Evolutionary conservation across 164 flowering plant species (phyloP).

Genomic region (Aristolochia fimbriata): DNA sequence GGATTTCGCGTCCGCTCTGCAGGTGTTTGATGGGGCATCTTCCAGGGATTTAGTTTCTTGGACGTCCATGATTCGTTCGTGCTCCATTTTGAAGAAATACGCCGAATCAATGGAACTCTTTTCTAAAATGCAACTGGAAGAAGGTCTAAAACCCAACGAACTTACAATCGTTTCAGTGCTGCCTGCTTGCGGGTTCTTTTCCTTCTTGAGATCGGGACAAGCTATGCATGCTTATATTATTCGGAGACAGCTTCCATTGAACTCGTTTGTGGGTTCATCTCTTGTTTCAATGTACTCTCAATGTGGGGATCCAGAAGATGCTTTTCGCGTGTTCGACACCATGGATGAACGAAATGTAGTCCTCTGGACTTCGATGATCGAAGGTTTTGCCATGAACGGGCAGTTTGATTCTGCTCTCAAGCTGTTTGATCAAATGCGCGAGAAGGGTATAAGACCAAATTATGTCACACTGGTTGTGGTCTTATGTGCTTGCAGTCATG

Average conservation of each 20-base stretch:
- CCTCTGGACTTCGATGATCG: constrained; percentile 1
- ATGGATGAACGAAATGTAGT: background rate
- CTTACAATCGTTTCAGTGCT: background rate
- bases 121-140: background rate
- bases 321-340: background rate
- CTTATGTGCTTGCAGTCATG: constrained; percentile 62
- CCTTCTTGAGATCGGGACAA: background rate
- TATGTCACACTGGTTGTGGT: constrained; percentile 57
- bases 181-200: constrained; percentile 1
- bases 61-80: background rate
- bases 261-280: constrained; percentile 3
- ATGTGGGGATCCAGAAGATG: constrained; percentile 8
- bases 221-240: background rate
- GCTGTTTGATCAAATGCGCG: constrained; percentile 1
- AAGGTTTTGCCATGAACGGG: constrained; percentile 1
- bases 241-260: background rate
- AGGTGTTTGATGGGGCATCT: background rate
- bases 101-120: background rate
- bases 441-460: constrained; percentile 48
- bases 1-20: background rate
- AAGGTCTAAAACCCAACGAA: background rate
- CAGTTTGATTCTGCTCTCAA: background rate
- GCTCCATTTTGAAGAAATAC: background rate
- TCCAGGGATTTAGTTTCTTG: background rate
- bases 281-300: constrained; percentile 6